A percentile compares a stretch with the other conserved stretches of the same genome.
phyloP scores from a whole-genome alignment of 345 rosid species.

The Gossypium sturtianum region DNA sequence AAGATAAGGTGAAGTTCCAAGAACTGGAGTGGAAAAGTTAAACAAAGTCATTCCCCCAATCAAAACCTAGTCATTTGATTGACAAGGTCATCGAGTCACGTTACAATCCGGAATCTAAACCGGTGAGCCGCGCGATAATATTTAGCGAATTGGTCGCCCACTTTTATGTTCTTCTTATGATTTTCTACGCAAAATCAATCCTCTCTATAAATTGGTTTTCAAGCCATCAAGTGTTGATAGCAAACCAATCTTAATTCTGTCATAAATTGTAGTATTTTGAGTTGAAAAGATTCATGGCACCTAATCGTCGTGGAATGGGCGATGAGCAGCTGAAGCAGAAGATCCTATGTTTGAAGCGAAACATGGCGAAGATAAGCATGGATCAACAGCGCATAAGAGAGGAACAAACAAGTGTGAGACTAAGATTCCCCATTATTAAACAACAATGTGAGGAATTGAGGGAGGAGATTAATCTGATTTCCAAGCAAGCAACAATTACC shows the following conservation, averaged over 20 bases:
- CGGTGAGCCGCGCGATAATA: background rate
- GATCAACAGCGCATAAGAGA: background rate
- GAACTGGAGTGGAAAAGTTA: too few relatives aligned
- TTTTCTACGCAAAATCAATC: background rate
- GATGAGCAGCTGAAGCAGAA: background rate
- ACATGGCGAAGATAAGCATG: background rate
- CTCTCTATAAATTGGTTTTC: background rate
- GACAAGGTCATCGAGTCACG: background rate
- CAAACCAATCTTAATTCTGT: background rate
- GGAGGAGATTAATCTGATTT: background rate
- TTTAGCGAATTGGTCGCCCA: background rate
- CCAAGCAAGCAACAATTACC: background rate
- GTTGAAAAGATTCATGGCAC: background rate
- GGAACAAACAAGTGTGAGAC: background rate
- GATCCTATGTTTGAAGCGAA: background rate
- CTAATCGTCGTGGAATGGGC: background rate
- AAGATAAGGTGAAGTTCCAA: too few relatives aligned
- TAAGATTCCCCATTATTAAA: background rate
- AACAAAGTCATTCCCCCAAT: too few relatives aligned
- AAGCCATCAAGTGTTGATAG: background rate
- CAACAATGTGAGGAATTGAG: background rate
- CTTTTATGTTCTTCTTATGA: background rate
- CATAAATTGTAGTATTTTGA: background rate
- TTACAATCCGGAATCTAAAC: background rate
- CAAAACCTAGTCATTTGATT: background rate